Evolutionary conservation across 768 basidiomycete species (phyloP).

Genomic region (Boletus sp.): DNA sequence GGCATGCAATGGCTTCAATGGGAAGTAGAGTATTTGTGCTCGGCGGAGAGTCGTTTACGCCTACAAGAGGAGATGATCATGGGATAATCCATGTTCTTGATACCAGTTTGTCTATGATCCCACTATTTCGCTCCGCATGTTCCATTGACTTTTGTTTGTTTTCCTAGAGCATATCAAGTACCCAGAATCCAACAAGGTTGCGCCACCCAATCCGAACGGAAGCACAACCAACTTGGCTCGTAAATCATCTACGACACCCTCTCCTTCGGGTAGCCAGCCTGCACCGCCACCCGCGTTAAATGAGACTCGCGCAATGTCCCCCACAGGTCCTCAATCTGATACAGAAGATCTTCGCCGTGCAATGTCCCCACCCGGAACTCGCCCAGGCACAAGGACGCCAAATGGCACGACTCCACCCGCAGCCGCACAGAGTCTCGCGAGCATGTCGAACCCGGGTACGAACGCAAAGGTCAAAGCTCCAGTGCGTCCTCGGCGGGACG

Average conservation of each 20-base stretch:
- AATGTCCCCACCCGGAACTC: conserved; percentile 56
- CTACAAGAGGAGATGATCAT: conserved; percentile 74
- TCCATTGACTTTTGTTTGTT: conserved; percentile 1
- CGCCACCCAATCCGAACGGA: conserved; percentile 35
- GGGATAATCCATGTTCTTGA: conserved; percentile 87
- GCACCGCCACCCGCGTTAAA: conserved; percentile 30
- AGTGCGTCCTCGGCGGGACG: conserved; percentile 46
- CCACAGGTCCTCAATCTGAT: conserved; percentile 47
- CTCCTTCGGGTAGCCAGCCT: conserved; percentile 27
- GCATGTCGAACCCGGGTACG: conserved; percentile 3
- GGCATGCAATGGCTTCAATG: conserved; percentile 97
- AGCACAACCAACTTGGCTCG: conserved; percentile 37
- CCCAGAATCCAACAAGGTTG: conserved; percentile 57
- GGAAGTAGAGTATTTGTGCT: conserved; percentile 88
- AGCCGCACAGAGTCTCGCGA: conserved; percentile 10
- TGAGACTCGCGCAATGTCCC: conserved; percentile 63
- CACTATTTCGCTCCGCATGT: neutral
- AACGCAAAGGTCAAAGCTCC: conserved; percentile 54
- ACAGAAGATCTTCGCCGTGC: conserved; percentile 62
- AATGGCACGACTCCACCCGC: conserved; percentile 21
- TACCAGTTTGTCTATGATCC: conserved; percentile 65
- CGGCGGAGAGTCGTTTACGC: conserved; percentile 87
- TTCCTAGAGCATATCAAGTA: conserved; percentile 87
- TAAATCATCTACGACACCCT: conserved; percentile 47
- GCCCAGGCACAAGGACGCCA: conserved; percentile 40